Evolutionary conservation across 495 filamentous ascomycete genomes (phyloP), one percentile per base, ranked within the genome.

Genomic region (Penicillium arizonense): DNA sequence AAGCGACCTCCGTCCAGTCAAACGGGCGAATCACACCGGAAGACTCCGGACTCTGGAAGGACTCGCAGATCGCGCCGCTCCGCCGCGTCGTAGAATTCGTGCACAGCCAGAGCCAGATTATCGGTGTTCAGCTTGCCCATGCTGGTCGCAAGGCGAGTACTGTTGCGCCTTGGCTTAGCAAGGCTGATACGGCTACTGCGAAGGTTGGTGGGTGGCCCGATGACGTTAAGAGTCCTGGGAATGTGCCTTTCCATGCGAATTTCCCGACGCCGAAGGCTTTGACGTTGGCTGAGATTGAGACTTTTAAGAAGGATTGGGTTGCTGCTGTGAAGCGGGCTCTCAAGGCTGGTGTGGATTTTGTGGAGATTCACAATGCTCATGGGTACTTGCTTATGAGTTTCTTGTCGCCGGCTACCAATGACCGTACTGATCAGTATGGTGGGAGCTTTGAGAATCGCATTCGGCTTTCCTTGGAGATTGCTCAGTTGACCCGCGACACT

Each of bases 61-160:
- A 91, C 62, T 74, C 71, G 1, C 88, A 89, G 55, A 80, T 87
- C 57, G 81, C 73, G 36, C 77, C 76, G 0, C 58, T 90, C 48
- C 75, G 73, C 53, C 67, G 77, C 13, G 72, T 86, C 34, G 71
- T 81, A 18, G 84, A 89, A 34, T 88, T 89, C 59, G 82, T 80
- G 3, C 84, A 89, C 63, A 77, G 75, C 46, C 86, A 89, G 64
- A 72, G 69, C 52, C 82, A 83, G 58, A 78, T 83, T 37, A 80
- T 86, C 33, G 87, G 74, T 21, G 79, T 90, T 47, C 87, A 90
- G 67, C 54, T 91, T 12, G 84, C 68, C 12, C 88, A 90, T 60
- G 87, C 87, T 0, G 88, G 88, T 0, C 73, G 88, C n/a, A 91
- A 91, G 60, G 86, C 85, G 0, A 80, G 74, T 45, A 87, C 80